phyloP scores from a whole-genome alignment of 169 alveolate genomes.

The Babesia gibsoni region DNA sequence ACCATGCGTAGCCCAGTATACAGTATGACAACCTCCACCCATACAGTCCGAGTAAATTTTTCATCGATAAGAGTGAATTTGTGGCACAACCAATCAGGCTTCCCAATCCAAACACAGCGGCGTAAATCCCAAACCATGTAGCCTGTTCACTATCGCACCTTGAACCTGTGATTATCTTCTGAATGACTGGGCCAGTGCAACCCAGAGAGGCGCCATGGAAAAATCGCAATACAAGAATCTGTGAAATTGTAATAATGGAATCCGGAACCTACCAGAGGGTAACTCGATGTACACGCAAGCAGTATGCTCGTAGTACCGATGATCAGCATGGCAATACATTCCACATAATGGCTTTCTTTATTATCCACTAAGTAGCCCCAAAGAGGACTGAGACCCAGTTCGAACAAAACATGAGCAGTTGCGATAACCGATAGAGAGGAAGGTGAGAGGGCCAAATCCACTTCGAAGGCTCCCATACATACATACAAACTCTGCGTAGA shows the following conservation, averaged over 20 bases:
- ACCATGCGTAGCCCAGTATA: slow-evolving; percentile 29
- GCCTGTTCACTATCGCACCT: not conserved
- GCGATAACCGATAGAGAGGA: slow-evolving; percentile 76
- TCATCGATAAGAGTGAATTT: slow-evolving; percentile 5
- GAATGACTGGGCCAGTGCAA: slow-evolving; percentile 21
- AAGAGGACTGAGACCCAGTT: slow-evolving; percentile 80
- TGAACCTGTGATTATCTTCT: slow-evolving; percentile 8
- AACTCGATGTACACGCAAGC: slow-evolving; percentile 55
- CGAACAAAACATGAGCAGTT: slow-evolving; percentile 79
- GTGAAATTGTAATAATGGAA: not conserved
- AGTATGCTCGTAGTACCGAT: slow-evolving; percentile 83
- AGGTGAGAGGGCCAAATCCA: slow-evolving; percentile 79
- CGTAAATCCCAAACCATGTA: slow-evolving; percentile 3
- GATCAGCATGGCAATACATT: slow-evolving; percentile 77
- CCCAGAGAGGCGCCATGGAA: slow-evolving; percentile 47
- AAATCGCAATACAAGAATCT: slow-evolving; percentile 34
- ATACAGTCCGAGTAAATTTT: not conserved
- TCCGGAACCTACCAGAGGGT: slow-evolving; percentile 16
- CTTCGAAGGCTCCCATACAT: slow-evolving; percentile 83
- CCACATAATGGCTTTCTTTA: slow-evolving; percentile 79
- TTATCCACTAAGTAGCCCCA: slow-evolving; percentile 88
- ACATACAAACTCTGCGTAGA: not conserved
- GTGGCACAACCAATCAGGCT: slow-evolving; percentile 17
- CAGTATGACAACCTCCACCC: slow-evolving; percentile 48
- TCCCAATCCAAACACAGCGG: slow-evolving; percentile 23